Conservation (phyloP, 1,139 yeast species). For the Yamadazyma diospyri region DNA sequence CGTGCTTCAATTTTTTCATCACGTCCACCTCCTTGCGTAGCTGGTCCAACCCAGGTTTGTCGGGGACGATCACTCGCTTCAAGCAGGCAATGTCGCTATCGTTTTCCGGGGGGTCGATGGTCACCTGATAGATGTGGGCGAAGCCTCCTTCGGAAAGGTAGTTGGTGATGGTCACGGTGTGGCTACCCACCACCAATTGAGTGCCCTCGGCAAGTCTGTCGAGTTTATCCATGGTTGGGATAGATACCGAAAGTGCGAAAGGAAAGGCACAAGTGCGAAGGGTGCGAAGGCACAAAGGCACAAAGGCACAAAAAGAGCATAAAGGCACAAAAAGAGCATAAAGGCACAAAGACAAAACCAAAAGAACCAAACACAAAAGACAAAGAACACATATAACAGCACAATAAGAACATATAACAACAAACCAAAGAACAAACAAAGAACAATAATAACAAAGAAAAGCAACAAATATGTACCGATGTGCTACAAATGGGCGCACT, state of each 20-base stretch:
- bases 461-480: no score
- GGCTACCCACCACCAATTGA: conserved; percentile 41
- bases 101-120: conserved; percentile 39
- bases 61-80: conserved; percentile 71
- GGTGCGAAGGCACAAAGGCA: no score
- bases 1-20: conserved; percentile 62
- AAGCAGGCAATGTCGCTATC: conserved; percentile 54
- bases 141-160: conserved; percentile 50
- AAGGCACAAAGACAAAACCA: no score
- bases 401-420: no score
- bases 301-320: no score
- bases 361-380: no score
- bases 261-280: no score
- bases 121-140: conserved; percentile 58
- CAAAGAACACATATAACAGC: no score
- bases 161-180: conserved; percentile 31
- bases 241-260: not conserved
- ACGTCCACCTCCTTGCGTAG: conserved; percentile 77
- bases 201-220: conserved; percentile 41
- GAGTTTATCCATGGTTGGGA: conserved; percentile 20
- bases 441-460: no score
- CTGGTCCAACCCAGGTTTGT: conserved; percentile 60
- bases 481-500: no score
- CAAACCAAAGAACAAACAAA: no score
- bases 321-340: no score